Percentiles rank a stretch among this genome's conserved stretches.
phyloP scores from a whole-genome alignment of 371 early-diverging fungal species.

The Mucor plumbeus region DNA sequence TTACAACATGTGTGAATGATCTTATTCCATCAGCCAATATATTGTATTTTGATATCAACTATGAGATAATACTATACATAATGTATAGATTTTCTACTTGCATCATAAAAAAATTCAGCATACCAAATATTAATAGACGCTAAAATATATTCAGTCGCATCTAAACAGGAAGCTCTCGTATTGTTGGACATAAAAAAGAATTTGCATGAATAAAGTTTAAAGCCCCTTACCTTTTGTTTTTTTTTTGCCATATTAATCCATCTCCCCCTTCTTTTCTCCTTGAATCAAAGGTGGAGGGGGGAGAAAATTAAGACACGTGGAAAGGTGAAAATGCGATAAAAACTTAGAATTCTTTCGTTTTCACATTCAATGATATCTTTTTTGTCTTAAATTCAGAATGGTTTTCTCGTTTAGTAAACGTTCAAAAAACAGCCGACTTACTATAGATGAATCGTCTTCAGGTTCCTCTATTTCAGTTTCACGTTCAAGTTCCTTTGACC shows the following conservation, averaged over 20 bases:
- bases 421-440: constrained; percentile 7
- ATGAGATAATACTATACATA: neutral
- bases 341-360: neutral
- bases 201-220: no score
- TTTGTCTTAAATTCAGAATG: neutral
- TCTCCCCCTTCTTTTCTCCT: neutral
- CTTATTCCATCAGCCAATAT: neutral
- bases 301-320: neutral
- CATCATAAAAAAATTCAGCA: neutral
- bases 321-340: neutral
- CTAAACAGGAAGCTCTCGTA: neutral
- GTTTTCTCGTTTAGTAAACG: constrained; percentile 15
- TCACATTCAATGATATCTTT: neutral
- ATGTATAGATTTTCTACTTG: neutral
- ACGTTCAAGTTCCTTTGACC: constrained; percentile 23
- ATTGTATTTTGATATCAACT: constrained; percentile 1
- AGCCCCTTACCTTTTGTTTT: no score
- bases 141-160: neutral
- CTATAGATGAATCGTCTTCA: constrained; percentile 16
- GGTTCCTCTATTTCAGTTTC: constrained; percentile 16
- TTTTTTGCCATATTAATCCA: no score
- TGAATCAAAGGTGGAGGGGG: neutral
- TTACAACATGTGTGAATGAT: neutral
- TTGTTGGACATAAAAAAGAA: neutral
- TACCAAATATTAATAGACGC: neutral